phyloP scores from a whole-genome alignment of 345 rosid genomes.

The Syzygium oleosum region DNA sequence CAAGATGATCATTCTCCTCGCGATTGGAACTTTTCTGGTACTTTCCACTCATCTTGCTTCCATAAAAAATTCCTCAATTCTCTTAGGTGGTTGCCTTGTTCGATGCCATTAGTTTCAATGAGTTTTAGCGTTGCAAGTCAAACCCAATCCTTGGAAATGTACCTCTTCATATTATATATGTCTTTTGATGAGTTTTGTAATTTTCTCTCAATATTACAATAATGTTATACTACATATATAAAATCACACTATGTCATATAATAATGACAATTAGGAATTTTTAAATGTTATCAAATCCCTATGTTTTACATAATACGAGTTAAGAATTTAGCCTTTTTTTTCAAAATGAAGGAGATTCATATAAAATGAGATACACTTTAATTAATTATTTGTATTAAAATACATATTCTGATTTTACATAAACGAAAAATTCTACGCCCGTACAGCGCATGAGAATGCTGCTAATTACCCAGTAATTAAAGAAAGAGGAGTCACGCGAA shows the following conservation, averaged over 20 bases:
- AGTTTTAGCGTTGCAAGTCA: background rate
- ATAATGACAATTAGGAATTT: background rate
- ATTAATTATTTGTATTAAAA: background rate
- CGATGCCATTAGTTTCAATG: background rate
- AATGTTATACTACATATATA: no score
- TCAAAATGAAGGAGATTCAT: background rate
- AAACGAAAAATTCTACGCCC: background rate
- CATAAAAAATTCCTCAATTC: background rate
- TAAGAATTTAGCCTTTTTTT: background rate
- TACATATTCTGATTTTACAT: background rate
- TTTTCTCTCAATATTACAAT: background rate
- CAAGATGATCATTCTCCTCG: background rate
- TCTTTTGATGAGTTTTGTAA: background rate
- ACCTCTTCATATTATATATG: background rate
- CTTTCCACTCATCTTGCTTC: background rate
- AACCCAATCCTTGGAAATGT: background rate
- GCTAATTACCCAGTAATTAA: background rate
- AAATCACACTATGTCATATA: background rate
- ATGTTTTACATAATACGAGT: no score
- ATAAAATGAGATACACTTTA: background rate
- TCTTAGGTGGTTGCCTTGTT: background rate
- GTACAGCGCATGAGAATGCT: fast-evolving
- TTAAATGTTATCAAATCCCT: background rate
- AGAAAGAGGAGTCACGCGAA: background rate
- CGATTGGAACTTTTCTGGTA: background rate